phyloP scores from a whole-genome alignment of 176 grass and related monocot genomes.

The Bolboschoenus planiculmis region DNA sequence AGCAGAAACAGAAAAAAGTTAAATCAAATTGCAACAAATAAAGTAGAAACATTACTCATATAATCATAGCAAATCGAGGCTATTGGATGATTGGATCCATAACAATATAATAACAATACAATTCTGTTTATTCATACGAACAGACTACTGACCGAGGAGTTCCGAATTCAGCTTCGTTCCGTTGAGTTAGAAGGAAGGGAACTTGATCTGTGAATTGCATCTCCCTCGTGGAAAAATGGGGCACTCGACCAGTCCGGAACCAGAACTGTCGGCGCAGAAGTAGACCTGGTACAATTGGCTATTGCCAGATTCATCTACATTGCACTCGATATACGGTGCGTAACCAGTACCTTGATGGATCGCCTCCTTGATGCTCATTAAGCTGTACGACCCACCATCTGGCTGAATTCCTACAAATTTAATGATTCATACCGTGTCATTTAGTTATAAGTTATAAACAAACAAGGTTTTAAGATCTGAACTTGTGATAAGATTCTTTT shows the following conservation, averaged over 20 bases:
- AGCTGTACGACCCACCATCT: conserved; percentile 53
- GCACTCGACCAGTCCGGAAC: conserved; percentile 48
- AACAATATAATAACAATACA: background rate
- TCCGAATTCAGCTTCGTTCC: background rate
- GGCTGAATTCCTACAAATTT: conserved; percentile 34
- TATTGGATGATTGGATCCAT: background rate
- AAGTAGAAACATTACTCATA: background rate
- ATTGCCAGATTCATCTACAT: conserved; percentile 63
- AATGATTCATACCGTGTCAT: background rate
- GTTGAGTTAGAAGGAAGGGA: conserved; percentile 47
- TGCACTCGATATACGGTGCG: conserved; percentile 68
- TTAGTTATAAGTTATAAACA: background rate
- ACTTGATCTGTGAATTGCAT: conserved; percentile 49
- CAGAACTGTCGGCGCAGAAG: conserved; percentile 56
- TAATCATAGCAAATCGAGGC: background rate
- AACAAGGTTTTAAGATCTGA: no score
- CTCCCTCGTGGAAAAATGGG: conserved; percentile 39
- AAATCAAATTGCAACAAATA: background rate
- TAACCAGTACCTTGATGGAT: conserved; percentile 33
- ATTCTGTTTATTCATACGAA: background rate
- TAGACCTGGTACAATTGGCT: conserved; percentile 87
- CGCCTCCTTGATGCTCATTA: conserved; percentile 33
- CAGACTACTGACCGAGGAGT: background rate
- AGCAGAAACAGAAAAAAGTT: background rate
- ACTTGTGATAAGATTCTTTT: background rate